phyloP scores from a whole-genome alignment of 805 yeast genomes.

The Kluyveromyces wickerhamii region DNA sequence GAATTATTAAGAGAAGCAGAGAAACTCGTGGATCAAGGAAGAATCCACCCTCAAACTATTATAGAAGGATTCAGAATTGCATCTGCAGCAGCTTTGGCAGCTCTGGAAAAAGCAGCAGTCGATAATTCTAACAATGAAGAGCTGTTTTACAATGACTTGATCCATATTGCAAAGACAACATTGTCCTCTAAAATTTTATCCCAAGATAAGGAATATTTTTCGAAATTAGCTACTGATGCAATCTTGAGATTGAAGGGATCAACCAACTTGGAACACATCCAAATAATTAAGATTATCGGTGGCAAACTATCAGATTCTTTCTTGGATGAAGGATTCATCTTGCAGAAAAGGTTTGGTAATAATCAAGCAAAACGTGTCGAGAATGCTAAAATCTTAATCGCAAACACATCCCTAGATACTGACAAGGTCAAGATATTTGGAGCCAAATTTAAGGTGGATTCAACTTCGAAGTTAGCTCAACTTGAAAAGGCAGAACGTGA shows the following conservation, averaged over 20 bases:
- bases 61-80: conserved; percentile 94
- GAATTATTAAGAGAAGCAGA: conserved; percentile 94
- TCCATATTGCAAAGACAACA: conserved; percentile 88
- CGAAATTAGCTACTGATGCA: conserved; percentile 90
- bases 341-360: conserved; percentile 88
- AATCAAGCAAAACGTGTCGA: conserved; percentile 82
- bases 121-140: conserved; percentile 56
- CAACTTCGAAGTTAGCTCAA: conserved; percentile 89
- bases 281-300: conserved; percentile 87
- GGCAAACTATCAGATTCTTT: conserved; percentile 88
- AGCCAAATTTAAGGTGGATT: conserved; percentile 93
- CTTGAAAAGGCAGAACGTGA: conserved; percentile 89
- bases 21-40: conserved; percentile 70
- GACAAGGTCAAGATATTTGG: conserved; percentile 97
- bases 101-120: conserved; percentile 70
- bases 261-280: conserved; percentile 85
- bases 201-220: conserved; percentile 89
- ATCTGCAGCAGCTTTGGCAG: conserved; percentile 68
- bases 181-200: conserved; percentile 86
- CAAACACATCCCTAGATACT: conserved; percentile 94
- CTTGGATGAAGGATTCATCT: conserved; percentile 91
- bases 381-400: conserved; percentile 81
- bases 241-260: conserved; percentile 80
- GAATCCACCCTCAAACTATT: conserved; percentile 96
- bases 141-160: conserved; percentile 64